Base-by-base conservation (phyloP, 1,284 basidiomycete genomes). In the Agaricales sp. region DNA sequence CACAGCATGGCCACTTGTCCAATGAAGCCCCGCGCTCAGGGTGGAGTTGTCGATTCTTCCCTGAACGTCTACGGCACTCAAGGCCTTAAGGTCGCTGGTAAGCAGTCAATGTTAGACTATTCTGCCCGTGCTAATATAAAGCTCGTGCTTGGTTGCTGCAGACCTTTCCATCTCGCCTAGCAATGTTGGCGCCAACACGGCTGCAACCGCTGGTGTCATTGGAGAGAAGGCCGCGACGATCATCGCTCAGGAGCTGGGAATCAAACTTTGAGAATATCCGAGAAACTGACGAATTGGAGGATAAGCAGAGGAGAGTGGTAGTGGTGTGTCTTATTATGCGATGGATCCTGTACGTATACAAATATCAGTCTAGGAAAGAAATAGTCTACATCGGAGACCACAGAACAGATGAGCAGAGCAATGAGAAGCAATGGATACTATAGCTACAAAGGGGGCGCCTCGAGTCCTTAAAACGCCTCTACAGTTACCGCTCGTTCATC, bases 61-160 rank as follows among this genome's bases (percentile, higher is more conserved):
- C 20, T 46, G 11, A 26, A 46, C 13, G 24, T 46, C 11, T 22
- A 22, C 24, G 45, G 45, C 1, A 61, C 69, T 0, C 48, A 56
- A 20, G 61, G 64, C 2, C 58, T 77, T 26, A 77, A 76, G 56
- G 61, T 77, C 14, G 70, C 67, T 47, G 67, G 66, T 61, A 39
- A 45, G 50, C 49, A 20, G 45, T 50, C 22, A 3, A 12, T 18
- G 12, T 2, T 22, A 44, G n/a, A 16, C 21, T 6, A n/a, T 51
- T 20, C 2, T 14, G 21, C 12, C 2, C 21, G n/a, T n/a, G n/a
- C n/a, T n/a, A n/a, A n/a, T 8, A 14, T 35, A 18, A 26, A 37
- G 16, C 16, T 16, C 19, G 39, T n/a, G 18, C n/a, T 14, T 8
- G n/a, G 30, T 39, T 35, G 35, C n/a, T 35, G 14, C 46, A 64